A percentile compares a stretch with the other conserved stretches of the same genome.
Evolutionary conservation across 805 yeast genomes (phyloP).

Genomic region (Saccharomycopsis sp.): DNA sequence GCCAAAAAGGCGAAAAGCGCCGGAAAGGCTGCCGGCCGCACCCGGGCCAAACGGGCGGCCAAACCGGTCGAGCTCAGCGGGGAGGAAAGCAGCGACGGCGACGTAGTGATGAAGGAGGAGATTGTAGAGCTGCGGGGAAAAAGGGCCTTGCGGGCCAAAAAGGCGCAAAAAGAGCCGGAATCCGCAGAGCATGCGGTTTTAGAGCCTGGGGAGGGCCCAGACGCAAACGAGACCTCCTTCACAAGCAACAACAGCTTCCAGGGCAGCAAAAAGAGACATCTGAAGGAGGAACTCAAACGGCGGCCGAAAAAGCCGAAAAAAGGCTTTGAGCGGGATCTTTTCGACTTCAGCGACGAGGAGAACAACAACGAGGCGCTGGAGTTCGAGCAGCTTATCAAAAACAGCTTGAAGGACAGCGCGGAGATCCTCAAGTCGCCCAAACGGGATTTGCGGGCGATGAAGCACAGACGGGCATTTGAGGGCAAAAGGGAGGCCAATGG

Average conservation of each 20-base stretch:
- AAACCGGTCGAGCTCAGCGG: background rate
- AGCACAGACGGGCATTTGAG: too few species aligned
- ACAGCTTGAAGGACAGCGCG: constrained; percentile 18
- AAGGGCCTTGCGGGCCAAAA: background rate
- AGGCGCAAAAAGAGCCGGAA: background rate
- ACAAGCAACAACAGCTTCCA: constrained; percentile 3
- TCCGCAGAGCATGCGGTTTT: background rate
- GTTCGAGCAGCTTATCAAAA: constrained; percentile 11
- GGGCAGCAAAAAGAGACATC: constrained; percentile 1
- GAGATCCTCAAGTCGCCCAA: constrained; percentile 18
- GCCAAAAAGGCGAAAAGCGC: background rate
- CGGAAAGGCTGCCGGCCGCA: background rate
- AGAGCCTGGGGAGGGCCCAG: background rate
- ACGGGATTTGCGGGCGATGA: too few species aligned
- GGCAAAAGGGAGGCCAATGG: too few species aligned
- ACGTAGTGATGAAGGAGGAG: background rate
- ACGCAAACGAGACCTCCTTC: background rate
- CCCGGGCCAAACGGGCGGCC: background rate
- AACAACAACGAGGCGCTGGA: background rate
- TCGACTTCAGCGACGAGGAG: constrained; percentile 13
- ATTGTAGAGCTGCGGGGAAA: background rate
- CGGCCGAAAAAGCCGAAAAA: constrained; percentile 4
- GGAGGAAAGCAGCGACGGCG: background rate
- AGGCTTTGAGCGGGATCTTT: constrained; percentile 4
- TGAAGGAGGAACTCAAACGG: constrained; percentile 4